Evolutionary conservation across 352 stramenopile genomes (phyloP).

Genomic region (Blastocystis sp.): DNA sequence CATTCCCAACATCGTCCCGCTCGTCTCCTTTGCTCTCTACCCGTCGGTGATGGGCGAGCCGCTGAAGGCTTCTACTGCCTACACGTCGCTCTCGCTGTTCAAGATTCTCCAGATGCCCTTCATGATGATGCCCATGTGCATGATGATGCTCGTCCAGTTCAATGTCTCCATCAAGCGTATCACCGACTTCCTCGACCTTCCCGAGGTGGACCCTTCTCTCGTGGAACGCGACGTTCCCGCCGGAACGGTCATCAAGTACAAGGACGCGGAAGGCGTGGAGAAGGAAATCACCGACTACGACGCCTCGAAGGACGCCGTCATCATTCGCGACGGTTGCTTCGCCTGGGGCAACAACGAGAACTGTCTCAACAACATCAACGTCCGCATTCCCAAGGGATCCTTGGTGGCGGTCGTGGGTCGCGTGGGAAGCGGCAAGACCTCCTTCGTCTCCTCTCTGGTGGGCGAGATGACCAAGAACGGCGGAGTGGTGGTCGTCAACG

Average conservation of each 20-base stretch:
- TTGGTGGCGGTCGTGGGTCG: constrained; percentile 78
- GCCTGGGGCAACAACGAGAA: neutral
- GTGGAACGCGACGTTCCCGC: constrained; percentile 50
- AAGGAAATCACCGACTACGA: constrained; percentile 11
- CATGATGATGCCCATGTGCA: constrained; percentile 68
- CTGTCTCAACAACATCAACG: neutral
- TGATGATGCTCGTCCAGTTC: constrained; percentile 71
- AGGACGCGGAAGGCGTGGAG: constrained; percentile 33
- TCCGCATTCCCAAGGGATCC: constrained; percentile 28
- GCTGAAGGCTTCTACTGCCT: constrained; percentile 66
- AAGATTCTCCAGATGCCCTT: constrained; percentile 71
- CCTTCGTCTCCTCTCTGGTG: constrained; percentile 80
- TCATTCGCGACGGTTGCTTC: neutral
- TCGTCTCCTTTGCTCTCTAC: constrained; percentile 68
- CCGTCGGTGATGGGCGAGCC: constrained; percentile 49
- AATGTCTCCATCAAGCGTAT: constrained; percentile 72
- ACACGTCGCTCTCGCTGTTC: constrained; percentile 69
- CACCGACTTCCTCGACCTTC: constrained; percentile 74
- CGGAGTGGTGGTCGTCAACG: constrained; percentile 61
- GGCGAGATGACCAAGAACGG: constrained; percentile 73
- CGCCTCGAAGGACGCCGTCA: neutral
- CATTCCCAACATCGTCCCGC: constrained; percentile 67
- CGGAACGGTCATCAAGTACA: neutral
- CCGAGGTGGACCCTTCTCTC: constrained; percentile 65
- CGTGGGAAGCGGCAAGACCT: constrained; percentile 85